Base-by-base conservation (phyloP, 2,329 filamentous ascomycete species). In the Colletotrichum sp. region DNA sequence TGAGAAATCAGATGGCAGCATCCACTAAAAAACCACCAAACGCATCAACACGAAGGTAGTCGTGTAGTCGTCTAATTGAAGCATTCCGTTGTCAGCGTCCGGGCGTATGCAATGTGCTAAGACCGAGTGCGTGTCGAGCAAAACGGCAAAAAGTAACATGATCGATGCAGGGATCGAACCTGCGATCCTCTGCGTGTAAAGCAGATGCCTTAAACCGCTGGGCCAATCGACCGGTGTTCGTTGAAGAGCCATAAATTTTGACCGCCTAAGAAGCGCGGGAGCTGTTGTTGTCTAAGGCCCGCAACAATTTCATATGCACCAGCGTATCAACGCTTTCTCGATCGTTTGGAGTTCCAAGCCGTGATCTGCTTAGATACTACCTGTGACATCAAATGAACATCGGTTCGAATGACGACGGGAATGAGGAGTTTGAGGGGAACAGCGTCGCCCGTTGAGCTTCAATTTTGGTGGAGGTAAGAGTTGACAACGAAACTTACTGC, bases 111-210 rank as follows among this genome's bases (percentile, higher is more conserved):
- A 4, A 5, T n/a, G 19, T n/a, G 19, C 3, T 44, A 44, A 5
- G 39, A n/a, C 39, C 8, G 5, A 44, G 39, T 5, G 5, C 3
- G 3, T n/a, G 16, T n/a, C 8, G 8, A 44, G 39, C 19, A 11
- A 52, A 68, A 69, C 2, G 1, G n/a, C 57, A 69, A 76, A 77
- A 79, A 75, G 68, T 19, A 19, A 3, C 25, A 28, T 85, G 84
- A 84, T 83, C 83, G 84, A 81, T 81, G 83, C 84, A 86, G 85
- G 85, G 83, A 82, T 86, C 84, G 85, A 86, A 86, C 84, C 84
- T 86, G 84, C 83, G 85, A 85, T 83, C 84, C 82, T 84, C 80
- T 83, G 83, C 81, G 84, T 85, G 84, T 86, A 85, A 86, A 82
- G 81, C 83, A 83, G 79, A 83, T 82, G 82, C 82, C 82, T 81